Evolutionary conservation across 2,329 filamentous ascomycete species (phyloP), one percentile per base, ranked within the genome.

Genomic region (Seiridium cupressi): DNA sequence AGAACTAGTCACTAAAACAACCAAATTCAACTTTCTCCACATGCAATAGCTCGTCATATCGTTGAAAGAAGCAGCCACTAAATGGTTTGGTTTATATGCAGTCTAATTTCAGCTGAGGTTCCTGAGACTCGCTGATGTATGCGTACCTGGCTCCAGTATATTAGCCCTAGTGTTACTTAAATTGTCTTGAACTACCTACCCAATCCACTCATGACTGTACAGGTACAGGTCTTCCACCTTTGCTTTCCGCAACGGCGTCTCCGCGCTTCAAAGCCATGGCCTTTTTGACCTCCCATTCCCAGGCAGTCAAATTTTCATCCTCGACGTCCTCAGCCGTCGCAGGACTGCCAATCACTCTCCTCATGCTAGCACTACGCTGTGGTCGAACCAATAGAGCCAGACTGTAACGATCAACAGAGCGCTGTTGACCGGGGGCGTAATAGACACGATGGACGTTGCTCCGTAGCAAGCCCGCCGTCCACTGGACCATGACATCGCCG

Each of bases 381-480:
- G 63, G 64, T 9, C 63, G 35, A 0, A 48, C 57, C 2, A 66
- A 55, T n/a, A 62, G 38, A 9, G 59, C 64, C 6, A 66, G 32
- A 47, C 64, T 66, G 40, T 66, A 63, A 36, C 59, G 53, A 42
- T 63, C 61, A 26, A 68, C 61, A 40, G 71, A 72, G 0, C 63
- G 59, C 38, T 66, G 61, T 2, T 44, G 1, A 0, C 72, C 68
- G 4, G 62, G 51, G 5, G 35, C 36, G 13, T 6, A 18, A 26
- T 31, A 57, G 48, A 68, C 61, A 13, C 68, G 69, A 49, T 70
- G 63, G 4, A 68, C 60, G 51, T 70, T 70, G 56, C 68, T 70
- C 11, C 67, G 66, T 5, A 69, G 44, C 11, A 64, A 8, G 1
- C 67, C 67, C 18, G 65, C 62, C 0, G 65, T 68, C 64, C 66